Evolutionary conservation across 2,329 filamentous ascomycete genomes (phyloP).

Genomic region (Pseudopyricularia cyperi): DNA sequence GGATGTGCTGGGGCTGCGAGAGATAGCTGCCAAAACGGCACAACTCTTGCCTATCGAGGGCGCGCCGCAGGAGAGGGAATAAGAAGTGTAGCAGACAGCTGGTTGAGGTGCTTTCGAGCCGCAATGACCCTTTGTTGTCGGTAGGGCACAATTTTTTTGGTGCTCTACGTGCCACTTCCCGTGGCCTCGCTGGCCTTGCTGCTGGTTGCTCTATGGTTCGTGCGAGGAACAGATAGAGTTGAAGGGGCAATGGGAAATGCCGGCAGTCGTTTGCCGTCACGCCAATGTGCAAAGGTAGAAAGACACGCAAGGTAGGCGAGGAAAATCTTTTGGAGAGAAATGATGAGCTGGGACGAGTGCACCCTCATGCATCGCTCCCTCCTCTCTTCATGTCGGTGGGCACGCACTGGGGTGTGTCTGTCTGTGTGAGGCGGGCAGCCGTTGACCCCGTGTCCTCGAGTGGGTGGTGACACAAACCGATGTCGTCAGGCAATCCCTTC

Average conservation of each 20-base stretch:
- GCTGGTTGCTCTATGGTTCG: background rate
- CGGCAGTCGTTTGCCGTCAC: background rate
- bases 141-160: no score
- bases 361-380: background rate
- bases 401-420: no score
- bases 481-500: no score
- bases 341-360: background rate
- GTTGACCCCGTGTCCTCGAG: background rate
- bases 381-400: background rate
- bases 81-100: no score
- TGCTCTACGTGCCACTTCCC: background rate
- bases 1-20: no score
- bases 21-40: no score
- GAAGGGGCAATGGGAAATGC: background rate
- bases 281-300: background rate
- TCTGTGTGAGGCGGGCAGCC: background rate
- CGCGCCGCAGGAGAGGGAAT: no score
- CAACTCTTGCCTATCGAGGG: no score
- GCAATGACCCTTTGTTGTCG: no score
- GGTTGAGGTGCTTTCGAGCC: no score
- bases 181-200: background rate
- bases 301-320: background rate
- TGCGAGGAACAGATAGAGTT: background rate
- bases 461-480: background rate
- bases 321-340: background rate